Evolutionary conservation across 2,329 filamentous ascomycete genomes (phyloP).

Genomic region (Cadophora sp.): DNA sequence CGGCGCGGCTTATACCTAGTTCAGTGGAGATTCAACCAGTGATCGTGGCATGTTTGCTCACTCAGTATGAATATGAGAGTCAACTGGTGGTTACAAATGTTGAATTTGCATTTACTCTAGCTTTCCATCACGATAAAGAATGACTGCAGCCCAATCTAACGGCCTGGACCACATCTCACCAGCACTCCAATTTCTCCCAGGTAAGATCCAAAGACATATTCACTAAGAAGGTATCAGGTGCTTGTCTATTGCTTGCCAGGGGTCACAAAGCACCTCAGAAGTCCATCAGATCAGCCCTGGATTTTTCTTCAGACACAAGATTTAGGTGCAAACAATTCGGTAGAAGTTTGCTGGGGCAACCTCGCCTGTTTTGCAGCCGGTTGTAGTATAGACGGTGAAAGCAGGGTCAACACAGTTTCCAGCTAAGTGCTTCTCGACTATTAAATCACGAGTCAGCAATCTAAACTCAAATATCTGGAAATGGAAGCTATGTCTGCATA

Average conservation of each 20-base stretch:
- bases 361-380: neutral
- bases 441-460: neutral
- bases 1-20: too few species aligned
- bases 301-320: too few species aligned
- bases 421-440: constrained; percentile 2
- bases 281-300: too few species aligned
- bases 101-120: neutral
- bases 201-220: neutral
- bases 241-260: neutral
- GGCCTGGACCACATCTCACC: neutral
- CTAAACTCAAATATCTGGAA: too few species aligned
- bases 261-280: too few species aligned
- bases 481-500: too few species aligned
- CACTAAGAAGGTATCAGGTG: neutral
- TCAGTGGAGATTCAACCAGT: too few species aligned
- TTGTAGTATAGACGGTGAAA: neutral
- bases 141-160: neutral
- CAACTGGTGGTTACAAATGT: neutral
- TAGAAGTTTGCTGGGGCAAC: constrained; percentile 3
- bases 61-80: too few species aligned
- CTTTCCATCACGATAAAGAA: neutral
- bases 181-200: neutral
- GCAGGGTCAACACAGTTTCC: neutral
- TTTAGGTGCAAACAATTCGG: neutral
- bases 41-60: neutral